These are phyloP conservation scores for Ophiostoma pallidulum DNA, from an alignment of 2,329 filamentous ascomycete species.

Conservation along the genomic window DNA sequence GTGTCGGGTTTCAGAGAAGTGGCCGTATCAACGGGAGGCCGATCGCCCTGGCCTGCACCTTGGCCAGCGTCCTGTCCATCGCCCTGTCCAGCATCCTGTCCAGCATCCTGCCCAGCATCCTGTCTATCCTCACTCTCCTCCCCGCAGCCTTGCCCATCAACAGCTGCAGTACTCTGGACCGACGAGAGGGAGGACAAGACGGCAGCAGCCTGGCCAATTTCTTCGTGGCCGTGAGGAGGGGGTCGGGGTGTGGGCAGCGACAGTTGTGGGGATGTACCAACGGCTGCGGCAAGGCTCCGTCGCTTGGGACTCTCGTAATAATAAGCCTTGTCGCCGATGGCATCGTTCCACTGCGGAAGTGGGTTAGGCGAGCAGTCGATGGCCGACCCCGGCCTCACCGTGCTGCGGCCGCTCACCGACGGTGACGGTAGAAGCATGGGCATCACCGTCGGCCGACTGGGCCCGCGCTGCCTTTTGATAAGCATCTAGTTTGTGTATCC, in stretches of 20 bases:
- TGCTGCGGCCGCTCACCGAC: neutral
- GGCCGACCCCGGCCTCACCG: no score
- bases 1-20: no score
- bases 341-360: neutral
- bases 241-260: neutral
- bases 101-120: no score
- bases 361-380: no score
- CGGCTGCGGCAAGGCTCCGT: neutral
- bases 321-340: no score
- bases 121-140: neutral
- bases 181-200: slow-evolving; percentile 9
- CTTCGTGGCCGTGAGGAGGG: neutral
- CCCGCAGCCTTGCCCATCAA: neutral
- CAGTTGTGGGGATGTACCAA: neutral
- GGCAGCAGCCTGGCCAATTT: slow-evolving; percentile 11
- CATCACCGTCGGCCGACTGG: slow-evolving; percentile 5
- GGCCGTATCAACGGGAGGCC: no score
- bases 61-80: no score
- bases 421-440: slow-evolving; percentile 9
- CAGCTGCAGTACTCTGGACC: neutral
- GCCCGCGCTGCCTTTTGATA: slow-evolving; percentile 4
- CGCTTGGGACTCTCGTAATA: no score
- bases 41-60: no score
- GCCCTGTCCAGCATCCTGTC: no score
- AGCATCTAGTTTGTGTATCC: neutral